Evolutionary conservation across 345 rosid genomes (phyloP), one percentile per base, ranked within the genome.

Genomic region (Arabis hirsuta): DNA sequence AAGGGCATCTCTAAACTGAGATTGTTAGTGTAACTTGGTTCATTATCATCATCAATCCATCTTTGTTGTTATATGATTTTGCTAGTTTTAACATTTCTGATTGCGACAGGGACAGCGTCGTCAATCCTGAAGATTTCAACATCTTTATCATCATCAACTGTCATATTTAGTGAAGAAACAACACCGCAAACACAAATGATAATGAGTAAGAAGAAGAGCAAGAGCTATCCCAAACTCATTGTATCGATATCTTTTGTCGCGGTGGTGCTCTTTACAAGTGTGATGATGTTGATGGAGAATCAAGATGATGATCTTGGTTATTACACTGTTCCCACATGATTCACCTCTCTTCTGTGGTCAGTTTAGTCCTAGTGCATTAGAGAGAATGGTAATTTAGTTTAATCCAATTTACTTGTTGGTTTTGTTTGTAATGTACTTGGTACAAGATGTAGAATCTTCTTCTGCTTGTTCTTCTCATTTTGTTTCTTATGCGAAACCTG

Each of bases 281-380:
- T 81, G 36, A 22, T 81, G 27, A 34, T 52, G 46, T 7, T 76
- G 78, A 66, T 73, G 53, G 81, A 74, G 73, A 77, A 32, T 60
- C 78, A 67, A 60, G 69, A 65, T 71, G 80, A 54, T 27, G 85
- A 77, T 46, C 81, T 78, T 64, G 73, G 71, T 48, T 55, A 43
- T 46, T 58, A 73, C 78, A 84, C 82, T 44, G 90, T 88, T 73
- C 96, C 96, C 19, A 95, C 79, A 38, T 76, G 66, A 38, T 75
- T 38, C 38, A 47, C 47, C 13, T 42, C 54, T 65, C 14, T 10
- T 13, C 0, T n/a, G 27, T 57, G 55, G 27, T 51, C 7, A 60
- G 73, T 36, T 75, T 29, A 67, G 47, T 53, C 10, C 9, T 68
- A 53, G 63, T 59, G 62, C 52, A 57, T 34, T 13, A 47, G 29